Base-by-base conservation (phyloP, 2,329 filamentous ascomycete genomes). In the Trichoderma sp. region DNA sequence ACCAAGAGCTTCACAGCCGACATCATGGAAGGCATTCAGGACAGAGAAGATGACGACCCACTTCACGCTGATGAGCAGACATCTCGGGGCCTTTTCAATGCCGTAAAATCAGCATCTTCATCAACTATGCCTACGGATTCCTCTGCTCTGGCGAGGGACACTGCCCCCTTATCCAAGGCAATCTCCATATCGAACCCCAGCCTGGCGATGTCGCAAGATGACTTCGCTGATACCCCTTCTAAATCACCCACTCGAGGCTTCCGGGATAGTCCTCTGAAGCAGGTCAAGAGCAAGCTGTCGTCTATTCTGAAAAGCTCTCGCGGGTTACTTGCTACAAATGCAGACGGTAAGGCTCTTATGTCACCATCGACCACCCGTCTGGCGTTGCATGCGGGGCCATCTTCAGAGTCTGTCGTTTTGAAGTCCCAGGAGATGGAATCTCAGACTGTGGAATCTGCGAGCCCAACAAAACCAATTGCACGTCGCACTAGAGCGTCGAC, bases 231-330 rank as follows among this genome's bases (percentile, higher is more conserved):
- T 80, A 82, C 87, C 80, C 83, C 87, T 74, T 79, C 83, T 3
- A 90, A 89, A 75, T 90, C 89, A 1, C 88, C 88, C 0, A 84
- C 86, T 6, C 83, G 88, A 69, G 83, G 79, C 63, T 85, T 88
- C 76, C 85, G 86, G 8, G 94, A 97, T 75, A 95, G 92, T 72
- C 94, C 94, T 6, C 82, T 98, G 72, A 97, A 95, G 81, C 94
- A 96, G 66, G 95, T 96, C 32, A 98, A 97, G 83, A 93, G 93
- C 78, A 97, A 94, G 79, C 85, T 98, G 62, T 97, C 95, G 61
- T 97, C 95, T 11, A 94, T 97, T 72, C 85, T 98, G 76, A 95
- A 94, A 81, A 93, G 91, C 70, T 96, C 95, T 4, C 95, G 93
- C 80, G 93, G 92, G 15, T 88, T 98, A 63, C 91, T 98, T 74